Evolutionary conservation across 148 eudicot species (phyloP), one percentile per base, ranked within the genome.

Genomic region (Suaeda aralocaspica): DNA sequence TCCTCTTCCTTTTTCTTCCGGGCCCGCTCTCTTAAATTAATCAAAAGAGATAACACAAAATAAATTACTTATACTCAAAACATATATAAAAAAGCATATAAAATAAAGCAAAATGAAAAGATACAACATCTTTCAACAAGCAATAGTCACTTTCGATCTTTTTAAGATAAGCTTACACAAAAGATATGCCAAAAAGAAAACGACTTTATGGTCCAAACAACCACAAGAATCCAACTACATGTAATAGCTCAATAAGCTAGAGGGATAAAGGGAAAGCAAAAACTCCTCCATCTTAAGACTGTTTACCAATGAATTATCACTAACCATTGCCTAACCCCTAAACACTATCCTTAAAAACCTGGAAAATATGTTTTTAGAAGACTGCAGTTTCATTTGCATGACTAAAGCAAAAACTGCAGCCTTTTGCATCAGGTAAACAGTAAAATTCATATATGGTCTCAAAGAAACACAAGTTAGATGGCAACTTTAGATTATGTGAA

Each of bases 1-100:
- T 91, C 99, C 89, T 94, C 99, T 89, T 91, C 99, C 79, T 94
- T 94, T 88, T 94, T 94, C 80, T 91, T 94, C 63, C 97, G 97
- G 64, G 99, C 99, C 58, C 87, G 80, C 72, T 94, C 99, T 84
- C 99, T 94, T 53, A 24, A 45, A 74, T 52, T 42, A 73, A 30
- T 16, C 55, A 51, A 57, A 72, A n/a, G 51, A 59, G 25, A 46
- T 2, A 72, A 16, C 6, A 55, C 64, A 6, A 62, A 42, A 48
- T 36, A 48, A 63, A 29, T 56, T 51, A 3, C 36, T 15, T 60
- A 25, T 68, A 51, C 13, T 14, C 41, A 36, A 36, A 36, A 36
- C n/a, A n/a, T n/a, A n/a, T n/a, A n/a, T 36, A 36, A 36, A 36
- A 36, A 36, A 36, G 4, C 5, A 36, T 36, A 36, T 3, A 10